Evolutionary conservation across 2,329 filamentous ascomycete species (phyloP), one percentile per base, ranked within the genome.

Genomic region (Purpureocillium lavendulum): DNA sequence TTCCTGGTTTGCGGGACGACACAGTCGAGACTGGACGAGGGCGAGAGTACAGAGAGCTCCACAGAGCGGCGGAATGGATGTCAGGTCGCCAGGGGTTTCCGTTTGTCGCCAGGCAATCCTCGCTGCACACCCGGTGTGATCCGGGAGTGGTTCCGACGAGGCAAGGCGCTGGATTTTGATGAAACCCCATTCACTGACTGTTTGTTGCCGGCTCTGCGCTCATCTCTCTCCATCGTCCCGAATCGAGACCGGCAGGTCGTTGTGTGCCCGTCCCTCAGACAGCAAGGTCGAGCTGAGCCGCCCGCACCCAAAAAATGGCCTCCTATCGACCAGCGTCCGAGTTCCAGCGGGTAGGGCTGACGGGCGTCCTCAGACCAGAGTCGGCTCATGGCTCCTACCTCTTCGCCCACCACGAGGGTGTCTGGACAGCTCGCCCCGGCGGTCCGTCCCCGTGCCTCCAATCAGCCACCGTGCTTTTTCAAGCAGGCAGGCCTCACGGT

Each of bases 341-440:
- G 58, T 69, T 75, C 83, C 83, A 81, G 82, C 68, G 72, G 70
- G 21, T 62, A 65, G 64, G 61, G 73, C 79, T 76, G 82, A 87
- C 82, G 83, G 85, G 84, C 73, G 82, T 68, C 76, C 75, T 78
- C 80, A 61, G 69, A 45, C 67, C 65, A 73, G 75, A 82, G 75
- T 69, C 57, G 74, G 77, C 83, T 86, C 83, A 87, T 87, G 77
- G 81, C 70, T 69, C 67, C 67, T 64, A 60, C 67, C 71, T 66
- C 69, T 72, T 79, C 67, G 64, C 70, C 61, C 70, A 69, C 62
- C 62, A 49, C 45, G 50, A 43, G 59, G 40, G 68, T 70, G 73
- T 73, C 77, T 81, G 75, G 74, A 75, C 59, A 70, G 64, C 66
- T 64, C 65, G 58, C 59, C 45, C 50, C 53, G 49, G 66, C 66